These are phyloP conservation scores for Sequoia sempervirens DNA, from an alignment of 75 land plant genomes.

Conservation along the genomic window DNA sequence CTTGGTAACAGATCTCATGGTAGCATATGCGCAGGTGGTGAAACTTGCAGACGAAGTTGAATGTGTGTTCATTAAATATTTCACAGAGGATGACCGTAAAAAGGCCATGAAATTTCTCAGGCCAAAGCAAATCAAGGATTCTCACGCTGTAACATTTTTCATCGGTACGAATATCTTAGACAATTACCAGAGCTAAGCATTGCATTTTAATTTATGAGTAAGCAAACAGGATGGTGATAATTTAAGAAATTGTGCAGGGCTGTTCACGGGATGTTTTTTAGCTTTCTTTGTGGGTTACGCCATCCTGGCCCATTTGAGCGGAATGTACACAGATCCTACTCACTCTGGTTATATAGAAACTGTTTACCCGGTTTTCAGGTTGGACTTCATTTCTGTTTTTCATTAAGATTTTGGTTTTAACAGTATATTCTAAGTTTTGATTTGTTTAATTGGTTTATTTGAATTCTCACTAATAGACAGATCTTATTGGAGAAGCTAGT, in stretches of 20 bases:
- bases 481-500: no score
- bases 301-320: constrained; percentile 52
- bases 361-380: constrained; percentile 77
- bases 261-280: constrained; percentile 77
- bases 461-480: no score
- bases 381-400: background rate
- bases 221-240: background rate
- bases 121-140: constrained; percentile 65
- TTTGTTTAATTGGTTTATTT: no score
- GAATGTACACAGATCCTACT: constrained; percentile 25
- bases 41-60: constrained; percentile 81
- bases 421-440: no score
- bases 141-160: constrained; percentile 84
- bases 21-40: constrained; percentile 29
- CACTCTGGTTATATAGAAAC: constrained; percentile 32
- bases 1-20: background rate
- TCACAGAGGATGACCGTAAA: constrained; percentile 70
- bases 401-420: background rate
- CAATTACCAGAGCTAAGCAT: background rate
- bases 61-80: constrained; percentile 63
- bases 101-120: constrained; percentile 75
- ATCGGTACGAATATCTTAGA: constrained; percentile 43
- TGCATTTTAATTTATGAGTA: no score
- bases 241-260: constrained; percentile 44
- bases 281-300: constrained; percentile 41